Conservation (phyloP, 257 asterid species). For the Paulownia fortunei region DNA sequence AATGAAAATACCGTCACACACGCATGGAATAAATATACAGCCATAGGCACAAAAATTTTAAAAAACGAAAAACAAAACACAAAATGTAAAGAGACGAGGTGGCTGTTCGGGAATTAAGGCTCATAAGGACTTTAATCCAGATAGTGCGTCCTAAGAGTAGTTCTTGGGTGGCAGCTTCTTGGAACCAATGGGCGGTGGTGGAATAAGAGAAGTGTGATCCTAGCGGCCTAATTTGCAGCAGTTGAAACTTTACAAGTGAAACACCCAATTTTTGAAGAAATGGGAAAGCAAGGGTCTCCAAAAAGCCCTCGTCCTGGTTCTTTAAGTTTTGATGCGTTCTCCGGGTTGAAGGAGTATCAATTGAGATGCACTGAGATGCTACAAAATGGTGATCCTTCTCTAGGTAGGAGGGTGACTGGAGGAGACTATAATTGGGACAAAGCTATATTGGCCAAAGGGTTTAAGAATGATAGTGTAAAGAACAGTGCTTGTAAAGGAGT, state of each 20-base stretch:
- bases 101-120: not conserved
- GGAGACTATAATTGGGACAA: slow-evolving; percentile 55
- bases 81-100: not conserved
- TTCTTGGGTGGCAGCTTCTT: slow-evolving; percentile 3
- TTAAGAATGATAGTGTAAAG: slow-evolving; percentile 55
- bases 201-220: not conserved
- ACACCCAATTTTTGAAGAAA: slow-evolving; percentile 20
- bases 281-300: slow-evolving; percentile 58
- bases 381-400: slow-evolving; percentile 46
- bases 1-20: slow-evolving; percentile 22
- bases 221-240: not conserved
- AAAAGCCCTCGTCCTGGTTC: slow-evolving; percentile 46
- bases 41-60: not conserved
- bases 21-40: not conserved
- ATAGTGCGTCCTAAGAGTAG: not conserved
- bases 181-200: not conserved
- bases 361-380: slow-evolving; percentile 47
- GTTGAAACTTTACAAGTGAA: not conserved
- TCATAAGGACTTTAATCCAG: slow-evolving; percentile 5
- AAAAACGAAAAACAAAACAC: not conserved
- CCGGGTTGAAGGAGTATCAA: slow-evolving; percentile 46
- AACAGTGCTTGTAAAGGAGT: slow-evolving; percentile 50
- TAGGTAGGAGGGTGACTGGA: slow-evolving; percentile 61
- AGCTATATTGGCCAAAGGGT: slow-evolving; percentile 42
- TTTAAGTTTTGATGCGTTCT: slow-evolving; percentile 35